Base-by-base conservation (phyloP, 495 filamentous ascomycete species). In the Bathelium albidoporum region DNA sequence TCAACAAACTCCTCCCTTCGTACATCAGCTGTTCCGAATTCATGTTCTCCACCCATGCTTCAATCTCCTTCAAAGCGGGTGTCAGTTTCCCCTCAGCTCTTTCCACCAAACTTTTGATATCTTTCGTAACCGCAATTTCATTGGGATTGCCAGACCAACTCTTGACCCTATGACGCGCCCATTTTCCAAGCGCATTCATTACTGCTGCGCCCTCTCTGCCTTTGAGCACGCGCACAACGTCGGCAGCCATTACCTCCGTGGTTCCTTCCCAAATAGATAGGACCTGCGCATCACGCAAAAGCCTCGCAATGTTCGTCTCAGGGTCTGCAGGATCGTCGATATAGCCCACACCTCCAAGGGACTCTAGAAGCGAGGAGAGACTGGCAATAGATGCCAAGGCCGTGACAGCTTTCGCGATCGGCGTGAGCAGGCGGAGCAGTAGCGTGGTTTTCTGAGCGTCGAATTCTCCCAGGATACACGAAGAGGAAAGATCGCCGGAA, bases 231-330 rank as follows among this genome's bases (percentile, higher is more conserved):
- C 82, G 73, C 43, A 88, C 73, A 9, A 83, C 74, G 63, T 90
- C 87, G 32, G 78, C 79, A 5, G 80, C 81, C 26, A 91, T 70
- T 1, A 90, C 84, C 66, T 89, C 85, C 10, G 85, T 89, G 1
- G 88, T 90, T 3, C 88, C 88, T 69, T 90, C 88, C 86, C 88
- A 90, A 61, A 89, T 89, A 29, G 81, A 78, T 34, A 85, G 77
- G 1, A 89, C 85, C 4, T 80, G 76, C 0, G 80, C 83, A 68
- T 90, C 88, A 7, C 88, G 78, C 64, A 84, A 80, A 10, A 90
- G 73, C 11, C 87, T 74, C 9, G 85, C 78, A 26, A 90, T 74
- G 62, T 89, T 91, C 59, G 86, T 72, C 39, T 83, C 81, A 20
- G 80, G 78, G 71, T 88, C 76, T 59, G 80, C 77, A 26, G 49